phyloP scores from a whole-genome alignment of 129 eudicot species.

The Lactuca saligna region DNA sequence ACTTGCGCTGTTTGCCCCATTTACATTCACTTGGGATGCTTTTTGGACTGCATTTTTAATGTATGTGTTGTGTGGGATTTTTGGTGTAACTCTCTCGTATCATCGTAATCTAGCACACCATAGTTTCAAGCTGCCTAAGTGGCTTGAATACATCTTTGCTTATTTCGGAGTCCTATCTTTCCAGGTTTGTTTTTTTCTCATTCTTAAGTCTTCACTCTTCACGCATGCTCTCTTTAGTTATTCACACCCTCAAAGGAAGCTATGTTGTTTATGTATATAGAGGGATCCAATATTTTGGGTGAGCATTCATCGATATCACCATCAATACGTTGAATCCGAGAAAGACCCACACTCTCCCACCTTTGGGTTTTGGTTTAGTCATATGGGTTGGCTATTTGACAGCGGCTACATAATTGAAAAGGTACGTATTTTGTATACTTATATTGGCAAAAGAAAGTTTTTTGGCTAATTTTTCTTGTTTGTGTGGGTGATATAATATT shows the following conservation, averaged over 20 bases:
- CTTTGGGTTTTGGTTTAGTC: constrained; percentile 39
- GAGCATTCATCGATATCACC: constrained; percentile 43
- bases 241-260: not conserved
- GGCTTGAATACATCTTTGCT: constrained; percentile 77
- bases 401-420: constrained; percentile 9
- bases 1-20: constrained; percentile 55
- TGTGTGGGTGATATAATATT: not conserved
- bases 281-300: constrained; percentile 47
- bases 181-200: constrained; percentile 42
- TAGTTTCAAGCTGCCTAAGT: constrained; percentile 69
- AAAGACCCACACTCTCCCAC: constrained; percentile 33
- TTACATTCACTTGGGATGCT: constrained; percentile 60
- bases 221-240: not conserved
- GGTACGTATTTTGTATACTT: not conserved
- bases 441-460: not conserved
- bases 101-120: constrained; percentile 73
- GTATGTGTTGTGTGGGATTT: constrained; percentile 50
- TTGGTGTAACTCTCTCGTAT: constrained; percentile 60
- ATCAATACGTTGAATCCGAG: constrained; percentile 34
- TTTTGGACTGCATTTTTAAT: constrained; percentile 48
- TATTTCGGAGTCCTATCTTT: constrained; percentile 63
- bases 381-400: constrained; percentile 38
- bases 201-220: not conserved
- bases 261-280: constrained; percentile 10
- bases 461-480: not conserved